phyloP scores from a whole-genome alignment of 345 rosid genomes.

The Hibiscus syriacus region DNA sequence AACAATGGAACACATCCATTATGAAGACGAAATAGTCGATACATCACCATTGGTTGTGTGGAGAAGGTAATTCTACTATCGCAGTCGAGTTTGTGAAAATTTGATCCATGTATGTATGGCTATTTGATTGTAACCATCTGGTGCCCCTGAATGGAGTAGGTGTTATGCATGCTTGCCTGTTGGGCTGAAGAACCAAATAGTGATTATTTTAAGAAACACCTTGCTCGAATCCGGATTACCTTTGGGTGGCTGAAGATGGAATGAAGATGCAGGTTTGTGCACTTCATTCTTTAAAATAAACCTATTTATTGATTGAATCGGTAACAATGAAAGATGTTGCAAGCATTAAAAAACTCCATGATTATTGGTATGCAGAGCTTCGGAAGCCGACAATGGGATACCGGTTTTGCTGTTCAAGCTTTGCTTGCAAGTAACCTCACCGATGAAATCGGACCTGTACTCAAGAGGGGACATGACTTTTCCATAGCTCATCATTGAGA shows the following conservation, averaged over 20 bases:
- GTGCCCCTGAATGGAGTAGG: slow-evolving; percentile 15
- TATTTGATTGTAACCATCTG: slow-evolving; percentile 2
- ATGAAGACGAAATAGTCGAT: slow-evolving; percentile 65
- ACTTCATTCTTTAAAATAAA: not conserved
- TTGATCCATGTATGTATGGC: not conserved
- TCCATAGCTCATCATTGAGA: not conserved
- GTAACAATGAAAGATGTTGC: not conserved
- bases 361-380: slow-evolving; percentile 60
- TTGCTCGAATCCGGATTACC: slow-evolving; percentile 65
- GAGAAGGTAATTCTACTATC: slow-evolving; percentile 37
- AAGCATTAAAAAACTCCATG: too few species aligned
- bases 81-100: not conserved
- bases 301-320: not conserved
- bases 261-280: slow-evolving; percentile 73
- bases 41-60: slow-evolving; percentile 54
- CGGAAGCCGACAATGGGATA: slow-evolving; percentile 81
- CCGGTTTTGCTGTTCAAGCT: slow-evolving; percentile 69
- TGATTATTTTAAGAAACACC: slow-evolving; percentile 63
- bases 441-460: slow-evolving; percentile 45
- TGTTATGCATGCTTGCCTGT: slow-evolving; percentile 61
- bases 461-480: slow-evolving; percentile 59
- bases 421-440: slow-evolving; percentile 50
- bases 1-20: slow-evolving; percentile 57
- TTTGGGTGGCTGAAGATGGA: slow-evolving; percentile 96
- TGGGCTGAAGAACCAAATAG: slow-evolving; percentile 81